A percentile compares a stretch with the other conserved stretches of the same genome.
Conservation (phyloP, 805 yeast genomes). For the Candida verbasci region DNA sequence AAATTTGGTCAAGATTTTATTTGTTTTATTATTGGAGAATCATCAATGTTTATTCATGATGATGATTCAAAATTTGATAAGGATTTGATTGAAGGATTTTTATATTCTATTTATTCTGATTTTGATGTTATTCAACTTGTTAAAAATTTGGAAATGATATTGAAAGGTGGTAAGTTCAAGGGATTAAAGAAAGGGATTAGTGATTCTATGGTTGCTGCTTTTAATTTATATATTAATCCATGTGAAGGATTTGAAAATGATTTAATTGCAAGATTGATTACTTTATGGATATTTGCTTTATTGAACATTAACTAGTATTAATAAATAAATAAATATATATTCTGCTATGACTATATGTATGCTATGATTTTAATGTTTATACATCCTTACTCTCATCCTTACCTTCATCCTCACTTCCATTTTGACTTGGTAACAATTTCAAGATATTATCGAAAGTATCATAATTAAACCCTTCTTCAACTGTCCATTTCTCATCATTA, state of each 20-base stretch:
- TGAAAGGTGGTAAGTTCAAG: neutral
- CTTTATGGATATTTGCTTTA: conserved; percentile 6
- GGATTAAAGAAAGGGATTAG: conserved; percentile 1
- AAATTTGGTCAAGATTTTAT: conserved; percentile 4
- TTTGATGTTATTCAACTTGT: conserved; percentile 1
- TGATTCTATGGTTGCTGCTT: neutral
- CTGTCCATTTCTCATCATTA: conserved; percentile 33
- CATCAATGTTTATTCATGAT: conserved; percentile 1
- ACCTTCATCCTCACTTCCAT: too few species aligned
- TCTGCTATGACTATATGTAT: too few species aligned
- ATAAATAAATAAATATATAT: too few species aligned
- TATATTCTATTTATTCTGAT: conserved; percentile 1
- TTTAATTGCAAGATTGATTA: conserved; percentile 1
- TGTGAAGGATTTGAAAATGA: neutral
- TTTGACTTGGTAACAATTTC: conserved; percentile 1
- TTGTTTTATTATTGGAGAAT: conserved; percentile 2
- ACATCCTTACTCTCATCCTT: too few species aligned
- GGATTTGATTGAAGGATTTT: conserved; percentile 1
- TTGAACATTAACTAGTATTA: neutral
- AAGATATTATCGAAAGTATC: conserved; percentile 5
- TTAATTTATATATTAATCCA: conserved; percentile 1
- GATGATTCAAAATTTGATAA: neutral
- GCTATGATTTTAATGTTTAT: too few species aligned
- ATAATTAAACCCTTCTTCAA: conserved; percentile 42
- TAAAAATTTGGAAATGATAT: neutral